Conservation (phyloP, 2,329 filamentous ascomycete genomes). For the Aspergillus caelatus region DNA sequence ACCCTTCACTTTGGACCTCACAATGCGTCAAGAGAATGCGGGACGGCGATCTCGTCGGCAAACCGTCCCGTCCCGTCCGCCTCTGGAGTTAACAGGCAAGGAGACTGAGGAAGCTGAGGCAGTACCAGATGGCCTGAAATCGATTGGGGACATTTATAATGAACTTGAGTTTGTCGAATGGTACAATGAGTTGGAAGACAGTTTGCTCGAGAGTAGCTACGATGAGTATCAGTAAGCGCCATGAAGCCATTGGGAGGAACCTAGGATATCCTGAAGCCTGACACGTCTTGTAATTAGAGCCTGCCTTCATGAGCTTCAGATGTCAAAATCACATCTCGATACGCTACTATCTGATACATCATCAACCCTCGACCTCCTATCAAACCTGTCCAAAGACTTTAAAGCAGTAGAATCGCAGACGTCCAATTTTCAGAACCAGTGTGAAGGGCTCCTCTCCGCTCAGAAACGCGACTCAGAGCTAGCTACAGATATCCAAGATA, state of each 20-base stretch:
- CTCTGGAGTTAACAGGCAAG: constrained; percentile 30
- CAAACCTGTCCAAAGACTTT: constrained; percentile 82
- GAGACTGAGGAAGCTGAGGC: constrained; percentile 22
- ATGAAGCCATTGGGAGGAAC: background rate
- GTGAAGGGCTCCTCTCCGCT: constrained; percentile 81
- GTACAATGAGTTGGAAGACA: constrained; percentile 63
- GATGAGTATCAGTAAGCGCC: constrained; percentile 74
- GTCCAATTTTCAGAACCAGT: constrained; percentile 88
- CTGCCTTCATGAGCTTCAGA: constrained; percentile 78
- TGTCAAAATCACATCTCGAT: constrained; percentile 81
- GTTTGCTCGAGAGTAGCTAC: constrained; percentile 79
- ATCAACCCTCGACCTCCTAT: constrained; percentile 73
- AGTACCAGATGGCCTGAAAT: constrained; percentile 15
- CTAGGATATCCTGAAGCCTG: constrained; percentile 8
- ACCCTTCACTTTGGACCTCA: constrained; percentile 10
- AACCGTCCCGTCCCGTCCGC: constrained; percentile 39
- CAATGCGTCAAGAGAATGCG: constrained; percentile 34
- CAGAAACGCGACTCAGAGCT: constrained; percentile 77
- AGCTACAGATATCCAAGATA: constrained; percentile 81
- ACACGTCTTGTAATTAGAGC: constrained; percentile 50
- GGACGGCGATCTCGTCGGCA: constrained; percentile 39
- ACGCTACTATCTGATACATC: constrained; percentile 77
- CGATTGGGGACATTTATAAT: constrained; percentile 54
- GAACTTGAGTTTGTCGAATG: constrained; percentile 62
- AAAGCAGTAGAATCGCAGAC: constrained; percentile 86